Evolutionary conservation across 164 flowering plant species (phyloP).

Genomic region (Santalum album): DNA sequence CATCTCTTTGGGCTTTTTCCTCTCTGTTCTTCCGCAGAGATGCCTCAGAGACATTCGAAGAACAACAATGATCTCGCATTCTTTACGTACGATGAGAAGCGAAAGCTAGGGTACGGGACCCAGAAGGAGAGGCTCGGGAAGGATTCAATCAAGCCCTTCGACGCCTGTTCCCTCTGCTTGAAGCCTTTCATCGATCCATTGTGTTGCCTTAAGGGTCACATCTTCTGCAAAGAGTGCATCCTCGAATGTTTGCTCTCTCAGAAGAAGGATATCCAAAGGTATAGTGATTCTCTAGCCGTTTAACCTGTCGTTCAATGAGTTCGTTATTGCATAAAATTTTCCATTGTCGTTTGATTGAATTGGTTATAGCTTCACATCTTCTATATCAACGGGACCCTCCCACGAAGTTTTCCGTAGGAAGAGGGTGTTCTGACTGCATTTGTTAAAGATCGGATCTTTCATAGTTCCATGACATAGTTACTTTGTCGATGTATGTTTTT

Average conservation of each 20-base stretch:
- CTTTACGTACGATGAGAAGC: constrained; percentile 97
- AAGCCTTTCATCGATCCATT: constrained; percentile 84
- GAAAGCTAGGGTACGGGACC: constrained; percentile 86
- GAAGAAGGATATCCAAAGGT: constrained; percentile 93
- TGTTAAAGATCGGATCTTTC: no score
- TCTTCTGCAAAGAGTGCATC: constrained; percentile 92
- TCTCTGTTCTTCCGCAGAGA: constrained; percentile 11
- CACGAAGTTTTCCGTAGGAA: no score
- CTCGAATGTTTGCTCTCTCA: constrained; percentile 81
- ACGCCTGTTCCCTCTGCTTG: constrained; percentile 78
- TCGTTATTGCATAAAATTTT: no score
- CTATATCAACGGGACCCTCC: no score
- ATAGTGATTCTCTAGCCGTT: neutral
- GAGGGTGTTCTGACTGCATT: no score
- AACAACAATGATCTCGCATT: constrained; percentile 96
- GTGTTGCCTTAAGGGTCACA: constrained; percentile 87
- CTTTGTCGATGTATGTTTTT: no score
- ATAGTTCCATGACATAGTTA: no score
- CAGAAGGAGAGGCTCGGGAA: constrained; percentile 91
- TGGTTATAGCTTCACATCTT: no score
- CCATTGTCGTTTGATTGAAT: no score
- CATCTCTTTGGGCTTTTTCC: no score
- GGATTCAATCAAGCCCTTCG: constrained; percentile 93
- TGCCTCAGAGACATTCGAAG: constrained; percentile 98
- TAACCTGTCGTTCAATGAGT: neutral